Evolutionary conservation across 1,284 basidiomycete genomes (phyloP).

Genomic region (Melanopsichium pennsylvanicum): DNA sequence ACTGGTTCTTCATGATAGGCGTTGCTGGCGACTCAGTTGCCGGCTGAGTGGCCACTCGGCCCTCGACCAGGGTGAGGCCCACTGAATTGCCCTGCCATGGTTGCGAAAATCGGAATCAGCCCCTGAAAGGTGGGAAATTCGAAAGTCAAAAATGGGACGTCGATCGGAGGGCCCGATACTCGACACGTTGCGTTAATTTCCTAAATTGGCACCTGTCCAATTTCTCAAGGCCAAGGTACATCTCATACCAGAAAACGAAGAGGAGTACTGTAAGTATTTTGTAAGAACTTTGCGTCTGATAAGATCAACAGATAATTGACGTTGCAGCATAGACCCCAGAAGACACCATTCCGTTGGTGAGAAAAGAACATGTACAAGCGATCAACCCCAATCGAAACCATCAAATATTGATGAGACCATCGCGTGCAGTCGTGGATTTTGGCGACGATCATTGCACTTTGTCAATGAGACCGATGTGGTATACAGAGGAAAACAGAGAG

Average conservation of each 20-base stretch:
- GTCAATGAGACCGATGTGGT: slow-evolving; percentile 2
- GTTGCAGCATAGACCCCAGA: slow-evolving; percentile 11
- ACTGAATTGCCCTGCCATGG: too few relatives aligned
- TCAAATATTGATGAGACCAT: neutral
- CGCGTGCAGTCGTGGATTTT: neutral
- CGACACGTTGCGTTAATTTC: too few relatives aligned
- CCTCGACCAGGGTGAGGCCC: too few relatives aligned
- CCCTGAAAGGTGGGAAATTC: slow-evolving; percentile 9
- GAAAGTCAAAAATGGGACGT: neutral
- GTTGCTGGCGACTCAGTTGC: too few relatives aligned
- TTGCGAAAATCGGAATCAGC: neutral
- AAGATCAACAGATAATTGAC: neutral
- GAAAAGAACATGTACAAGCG: neutral
- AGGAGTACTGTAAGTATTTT: neutral
- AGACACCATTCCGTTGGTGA: neutral
- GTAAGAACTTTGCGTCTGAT: neutral
- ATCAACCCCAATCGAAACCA: neutral
- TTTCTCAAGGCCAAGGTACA: too few relatives aligned
- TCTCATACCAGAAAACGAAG: too few relatives aligned
- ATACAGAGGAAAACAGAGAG: slow-evolving; percentile 2
- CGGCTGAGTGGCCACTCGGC: too few relatives aligned
- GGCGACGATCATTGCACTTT: neutral
- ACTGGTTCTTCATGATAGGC: too few relatives aligned
- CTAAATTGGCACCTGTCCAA: slow-evolving; percentile 1
- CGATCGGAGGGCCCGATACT: slow-evolving; percentile 1